These are phyloP conservation scores for Smallanthus sonchifolius DNA, from an alignment of 129 eudicot genomes.

Conservation along the genomic window DNA sequence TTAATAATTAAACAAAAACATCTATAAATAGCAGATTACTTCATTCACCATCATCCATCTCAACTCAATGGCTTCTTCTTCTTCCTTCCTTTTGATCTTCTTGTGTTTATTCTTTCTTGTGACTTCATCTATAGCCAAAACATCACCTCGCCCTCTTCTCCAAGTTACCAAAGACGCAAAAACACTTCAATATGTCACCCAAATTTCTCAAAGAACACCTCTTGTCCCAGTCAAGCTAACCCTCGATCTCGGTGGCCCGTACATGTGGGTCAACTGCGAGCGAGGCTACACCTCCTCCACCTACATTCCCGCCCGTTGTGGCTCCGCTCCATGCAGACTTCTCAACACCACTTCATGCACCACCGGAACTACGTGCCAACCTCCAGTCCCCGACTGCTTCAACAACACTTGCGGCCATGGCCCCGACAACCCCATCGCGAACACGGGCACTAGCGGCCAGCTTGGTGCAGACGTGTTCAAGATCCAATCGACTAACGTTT, in stretches of 20 bases:
- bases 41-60: not conserved
- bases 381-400: slow-evolving; percentile 33
- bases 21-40: not conserved
- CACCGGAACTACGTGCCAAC: slow-evolving; percentile 14
- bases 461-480: slow-evolving; percentile 33
- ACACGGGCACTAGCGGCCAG: slow-evolving; percentile 28
- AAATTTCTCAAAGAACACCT: slow-evolving; percentile 45
- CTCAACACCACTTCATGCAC: slow-evolving; percentile 30
- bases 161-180: slow-evolving; percentile 43
- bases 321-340: slow-evolving; percentile 38
- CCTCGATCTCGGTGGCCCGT: slow-evolving; percentile 51
- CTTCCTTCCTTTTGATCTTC: not conserved
- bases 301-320: slow-evolving; percentile 33
- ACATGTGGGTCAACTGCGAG: slow-evolving; percentile 53
- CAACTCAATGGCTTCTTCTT: not conserved
- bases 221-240: slow-evolving; percentile 30
- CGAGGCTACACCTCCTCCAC: slow-evolving; percentile 35
- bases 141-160: slow-evolving; percentile 33
- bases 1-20: not conserved
- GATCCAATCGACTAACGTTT: slow-evolving; percentile 34
- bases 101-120: not conserved
- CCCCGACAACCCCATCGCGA: slow-evolving; percentile 33
- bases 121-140: slow-evolving; percentile 14
- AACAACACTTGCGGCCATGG: slow-evolving; percentile 35
- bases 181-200: slow-evolving; percentile 42